Base-by-base conservation (phyloP, 345 rosid species). In the Rhodomyrtus tomentosa region DNA sequence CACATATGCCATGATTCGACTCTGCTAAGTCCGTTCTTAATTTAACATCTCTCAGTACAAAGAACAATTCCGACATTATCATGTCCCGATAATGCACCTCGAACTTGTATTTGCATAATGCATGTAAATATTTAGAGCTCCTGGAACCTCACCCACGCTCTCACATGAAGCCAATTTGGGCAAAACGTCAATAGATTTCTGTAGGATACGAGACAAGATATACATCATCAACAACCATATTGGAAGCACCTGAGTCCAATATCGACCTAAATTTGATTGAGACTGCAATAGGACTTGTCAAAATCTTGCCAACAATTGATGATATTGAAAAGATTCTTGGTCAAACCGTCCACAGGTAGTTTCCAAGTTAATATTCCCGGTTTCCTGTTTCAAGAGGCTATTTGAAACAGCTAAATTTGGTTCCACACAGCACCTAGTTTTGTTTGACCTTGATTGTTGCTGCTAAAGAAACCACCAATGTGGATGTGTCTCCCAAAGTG, bases 341-440 rank as follows among this genome's bases (percentile, higher is more conserved):
- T 81, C 83, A 80, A 53, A 83, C 4, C 76, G 84, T 85, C 89
- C 89, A 85, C 38, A 20, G 82, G n/a, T 36, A 45, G 32, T 48
- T 68, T 68, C 79, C 25, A 40, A 68, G 14, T 32, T 10, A 25
- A 29, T n/a, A 32, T 42, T 11, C 54, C 76, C 2, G 36, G 74
- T 50, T 79, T 24, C 82, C 59, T 11, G 50, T 58, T 53, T 85
- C 86, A 51, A n/a, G 0, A 79, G 84, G 52, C 76, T 36, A 68
- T 72, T 86, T 80, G 62, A 79, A n/a, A 72, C 25, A 82, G 85
- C 86, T 22, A 48, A 40, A 55, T 84, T 55, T 80, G 53, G 73
- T 27, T 9, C 84, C 54, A 87, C 40, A 76, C 84, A 56, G 87
- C 86, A 87, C 88, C 86, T 85, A 52, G 87, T 83, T 86, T 89